Conservation (phyloP, 2,329 filamentous ascomycete species). For the Colletotrichum aenigma region DNA sequence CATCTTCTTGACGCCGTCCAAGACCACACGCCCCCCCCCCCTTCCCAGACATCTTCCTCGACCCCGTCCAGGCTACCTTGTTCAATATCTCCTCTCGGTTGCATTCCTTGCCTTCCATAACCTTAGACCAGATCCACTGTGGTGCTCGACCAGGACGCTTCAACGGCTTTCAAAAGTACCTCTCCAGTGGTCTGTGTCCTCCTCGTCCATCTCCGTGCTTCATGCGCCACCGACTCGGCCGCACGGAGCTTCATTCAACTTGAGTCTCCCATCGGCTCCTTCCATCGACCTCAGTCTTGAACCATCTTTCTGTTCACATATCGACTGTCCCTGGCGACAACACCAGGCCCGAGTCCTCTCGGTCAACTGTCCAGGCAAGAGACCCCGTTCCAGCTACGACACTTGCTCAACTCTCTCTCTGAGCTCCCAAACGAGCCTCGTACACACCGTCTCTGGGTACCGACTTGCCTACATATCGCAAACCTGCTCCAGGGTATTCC, state of each 20-base stretch:
- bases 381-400: background rate
- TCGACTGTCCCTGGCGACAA: background rate
- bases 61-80: background rate
- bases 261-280: background rate
- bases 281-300: background rate
- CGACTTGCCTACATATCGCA: background rate
- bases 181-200: background rate
- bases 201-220: conserved; percentile 4
- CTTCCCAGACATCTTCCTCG: background rate
- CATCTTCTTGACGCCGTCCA: background rate
- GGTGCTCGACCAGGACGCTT: background rate
- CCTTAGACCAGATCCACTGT: background rate
- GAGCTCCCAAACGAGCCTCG: background rate
- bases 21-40: background rate
- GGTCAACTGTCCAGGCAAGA: background rate
- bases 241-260: background rate
- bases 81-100: background rate
- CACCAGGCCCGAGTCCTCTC: background rate
- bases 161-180: background rate
- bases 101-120: background rate
- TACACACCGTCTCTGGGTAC: background rate
- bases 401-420: background rate
- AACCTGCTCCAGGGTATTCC: background rate
- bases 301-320: background rate
- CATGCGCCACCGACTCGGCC: background rate